Evolutionary conservation across 208 protist species (phyloP), one percentile per base, ranked within the genome.

Genomic region (Wallacemonas sp.): DNA sequence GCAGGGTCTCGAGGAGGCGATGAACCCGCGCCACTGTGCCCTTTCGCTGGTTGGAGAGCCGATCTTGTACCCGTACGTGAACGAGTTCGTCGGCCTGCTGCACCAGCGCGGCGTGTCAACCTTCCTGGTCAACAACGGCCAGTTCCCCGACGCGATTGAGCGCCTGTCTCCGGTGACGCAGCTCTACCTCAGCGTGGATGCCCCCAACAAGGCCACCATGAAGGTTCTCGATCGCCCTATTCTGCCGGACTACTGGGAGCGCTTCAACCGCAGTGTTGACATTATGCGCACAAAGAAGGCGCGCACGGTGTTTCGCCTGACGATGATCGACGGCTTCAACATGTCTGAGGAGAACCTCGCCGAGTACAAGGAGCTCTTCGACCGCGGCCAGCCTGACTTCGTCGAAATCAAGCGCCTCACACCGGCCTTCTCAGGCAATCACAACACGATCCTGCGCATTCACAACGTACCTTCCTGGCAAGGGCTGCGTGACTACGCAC

Each of bases 271-370:
- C 27, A 96, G 91, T 60, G 87, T 98, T n/a, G 66, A 89, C 27
- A 65, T 63, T n/a, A 92, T 98, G 79, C 79, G 74, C 15, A 61
- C 76, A 29, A 96, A 92, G 72, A 85, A 79, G 65, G 84, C 95
- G 66, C 83, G 97, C 54, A 98, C 97, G 0, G 97, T 99, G 29
- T 98, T 98, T 81, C 88, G 97, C 9, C 78, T 99, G 38, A 99
- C 97, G 9, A 84, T 99, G 65, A 96, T 99, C 37, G 97, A 98
- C 52, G 90, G 78, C 15, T 98, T 93, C 74, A 99, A 99, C 73
- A 95, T 95, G 83, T 64, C 53, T 12, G 64, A 80, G 27, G 85
- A 92, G 32, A 89, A 98, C 60, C 59, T 97, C 9, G 17, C 48
- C 32, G 81, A 94, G 66, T 98, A 98, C 81, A 90, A 89, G 48